These are phyloP conservation scores for Pontederia crassipes DNA, from an alignment of 176 grass and related monocot species.

Conservation along the genomic window DNA sequence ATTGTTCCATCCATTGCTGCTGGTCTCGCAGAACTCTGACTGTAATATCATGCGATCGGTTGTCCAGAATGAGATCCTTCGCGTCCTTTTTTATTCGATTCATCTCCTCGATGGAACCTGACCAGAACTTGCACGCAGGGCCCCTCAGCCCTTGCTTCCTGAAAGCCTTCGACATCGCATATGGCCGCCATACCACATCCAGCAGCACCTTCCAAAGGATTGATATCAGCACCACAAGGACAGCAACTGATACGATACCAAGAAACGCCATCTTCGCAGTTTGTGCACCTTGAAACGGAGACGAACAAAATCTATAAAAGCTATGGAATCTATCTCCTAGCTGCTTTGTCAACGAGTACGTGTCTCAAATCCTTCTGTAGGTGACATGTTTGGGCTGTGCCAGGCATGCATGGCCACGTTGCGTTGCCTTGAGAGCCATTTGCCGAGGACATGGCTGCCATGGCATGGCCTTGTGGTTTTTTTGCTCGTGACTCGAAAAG, in stretches of 20 bases:
- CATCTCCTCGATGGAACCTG: background rate
- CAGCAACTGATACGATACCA: background rate
- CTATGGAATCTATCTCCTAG: too few relatives aligned
- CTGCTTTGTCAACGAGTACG: too few relatives aligned
- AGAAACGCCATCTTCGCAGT: background rate
- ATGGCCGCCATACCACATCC: background rate
- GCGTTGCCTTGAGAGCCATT: too few relatives aligned
- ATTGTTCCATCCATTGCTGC: background rate
- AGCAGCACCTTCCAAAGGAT: background rate
- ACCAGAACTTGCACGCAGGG: background rate
- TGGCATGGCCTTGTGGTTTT: too few relatives aligned
- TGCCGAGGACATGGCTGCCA: too few relatives aligned
- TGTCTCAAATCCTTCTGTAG: too few relatives aligned
- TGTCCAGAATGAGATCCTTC: background rate
- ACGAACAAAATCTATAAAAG: too few relatives aligned
- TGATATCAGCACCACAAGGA: background rate
- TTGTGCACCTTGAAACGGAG: too few relatives aligned
- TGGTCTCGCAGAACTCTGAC: background rate
- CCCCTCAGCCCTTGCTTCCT: constrained; percentile 8
- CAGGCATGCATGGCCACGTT: too few relatives aligned
- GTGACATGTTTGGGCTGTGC: too few relatives aligned
- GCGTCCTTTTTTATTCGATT: background rate
- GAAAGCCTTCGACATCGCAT: background rate
- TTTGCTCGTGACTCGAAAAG: too few relatives aligned
- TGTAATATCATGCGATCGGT: constrained; percentile 4